Evolutionary conservation across 805 yeast species (phyloP), one percentile per base, ranked within the genome.

Genomic region (Torulaspora gathmanii): DNA sequence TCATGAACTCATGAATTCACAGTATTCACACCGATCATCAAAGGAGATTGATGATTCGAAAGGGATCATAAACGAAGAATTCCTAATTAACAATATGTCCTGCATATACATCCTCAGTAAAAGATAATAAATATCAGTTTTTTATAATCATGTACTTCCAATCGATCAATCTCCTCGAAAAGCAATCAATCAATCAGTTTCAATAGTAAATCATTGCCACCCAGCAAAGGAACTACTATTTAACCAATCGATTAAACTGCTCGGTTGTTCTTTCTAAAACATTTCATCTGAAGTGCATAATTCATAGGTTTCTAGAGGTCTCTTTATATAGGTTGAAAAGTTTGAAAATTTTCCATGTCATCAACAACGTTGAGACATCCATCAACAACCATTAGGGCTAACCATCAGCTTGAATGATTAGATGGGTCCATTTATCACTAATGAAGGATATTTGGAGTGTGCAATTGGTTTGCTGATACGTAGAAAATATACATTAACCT

Each of bases 71-170:
- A 80, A 79, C 86, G 85, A 79, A 80, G 85, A 80, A 80, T 80
- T 79, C 84, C 84, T 78, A 70, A 68, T 51, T 68, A 66, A 65
- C 70, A 69, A 70, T 70, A 70, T 72, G 82, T 80, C 85, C 85
- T 80, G 85, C 85, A 80, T 80, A 69, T 78, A 76, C 83, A 75
- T 79, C 84, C 84, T 80, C 84, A 78, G 86, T 61, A 60, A 65
- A 62, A 28, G 38, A 40, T 40, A 35, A 39, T 28, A 56, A 60
- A 52, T 62, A 59, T 56, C 58, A 60, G 56, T 54, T 16, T 57
- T 49, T 56, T 60, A 60, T 65, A 70, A 67, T 64, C 69, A 60
- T 63, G 38, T 50, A 46, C 19, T 38, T 39, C 40, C 29, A 28
- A 33, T 30, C 39, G 19, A 20, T 33, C 33, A 27, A 22, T 19